Percentiles rank a stretch among this genome's conserved stretches.
Evolutionary conservation across 2,329 filamentous ascomycete species (phyloP).

Genomic region (Fusarium sp.): DNA sequence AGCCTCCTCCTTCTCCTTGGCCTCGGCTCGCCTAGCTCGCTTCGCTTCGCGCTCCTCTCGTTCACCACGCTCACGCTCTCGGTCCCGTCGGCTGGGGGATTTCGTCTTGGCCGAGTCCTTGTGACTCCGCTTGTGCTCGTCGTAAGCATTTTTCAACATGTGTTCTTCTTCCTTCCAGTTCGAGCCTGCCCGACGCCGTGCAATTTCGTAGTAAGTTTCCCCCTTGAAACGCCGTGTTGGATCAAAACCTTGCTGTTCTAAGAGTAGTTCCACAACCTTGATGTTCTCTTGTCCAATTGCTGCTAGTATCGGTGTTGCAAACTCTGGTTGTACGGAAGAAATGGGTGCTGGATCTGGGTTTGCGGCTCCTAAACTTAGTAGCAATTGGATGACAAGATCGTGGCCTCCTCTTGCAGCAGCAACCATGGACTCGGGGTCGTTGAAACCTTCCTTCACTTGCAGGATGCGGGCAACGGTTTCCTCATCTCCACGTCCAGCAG

Average conservation of each 20-base stretch:
- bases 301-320: slow-evolving; percentile 91
- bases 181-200: slow-evolving; percentile 83
- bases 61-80: slow-evolving; percentile 56
- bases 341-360: slow-evolving; percentile 78
- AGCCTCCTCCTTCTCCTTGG: slow-evolving; percentile 59
- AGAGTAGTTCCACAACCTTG: slow-evolving; percentile 83
- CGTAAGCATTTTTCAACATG: slow-evolving; percentile 80
- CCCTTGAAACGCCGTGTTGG: slow-evolving; percentile 82
- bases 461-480: slow-evolving; percentile 72
- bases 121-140: slow-evolving; percentile 68
- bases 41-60: slow-evolving; percentile 59
- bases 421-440: slow-evolving; percentile 88
- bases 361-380: slow-evolving; percentile 75
- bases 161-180: slow-evolving; percentile 92
- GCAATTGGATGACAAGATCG: slow-evolving; percentile 84
- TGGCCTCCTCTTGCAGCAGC: slow-evolving; percentile 94
- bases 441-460: slow-evolving; percentile 69
- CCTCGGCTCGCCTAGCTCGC: slow-evolving; percentile 57
- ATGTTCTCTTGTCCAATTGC: slow-evolving; percentile 92
- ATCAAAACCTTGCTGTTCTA: slow-evolving; percentile 83
- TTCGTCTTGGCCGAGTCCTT: slow-evolving; percentile 62
- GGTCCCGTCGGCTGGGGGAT: slow-evolving; percentile 61
- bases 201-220: slow-evolving; percentile 88
- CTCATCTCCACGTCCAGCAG: slow-evolving; percentile 71
- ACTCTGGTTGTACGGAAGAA: slow-evolving; percentile 70